Base-by-base conservation (phyloP, 768 basidiomycete species). In the Mycena chlorophos region DNA sequence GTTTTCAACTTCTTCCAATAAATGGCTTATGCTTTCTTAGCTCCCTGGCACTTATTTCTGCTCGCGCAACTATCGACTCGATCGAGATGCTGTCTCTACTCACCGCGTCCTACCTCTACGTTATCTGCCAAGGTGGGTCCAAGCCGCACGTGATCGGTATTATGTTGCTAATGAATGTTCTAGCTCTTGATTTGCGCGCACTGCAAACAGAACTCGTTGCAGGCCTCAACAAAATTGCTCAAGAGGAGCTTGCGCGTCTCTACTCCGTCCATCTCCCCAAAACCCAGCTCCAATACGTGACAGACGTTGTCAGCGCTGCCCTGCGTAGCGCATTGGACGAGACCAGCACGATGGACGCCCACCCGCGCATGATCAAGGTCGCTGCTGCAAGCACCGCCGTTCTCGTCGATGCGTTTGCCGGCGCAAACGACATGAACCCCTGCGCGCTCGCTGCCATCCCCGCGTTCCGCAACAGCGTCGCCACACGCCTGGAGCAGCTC, bases 181-280 rank as follows among this genome's bases (percentile, higher is more conserved):
- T 55, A 79, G 90, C 91, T n/a, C 75, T 94, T 54, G 93, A 94
- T 67, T 78, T 91, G 51, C 87, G 93, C 39, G 85, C 91, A 1
- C 62, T 93, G 53, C 87, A 91, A 63, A 66, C 73, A 54, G 87
- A 89, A 55, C 84, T 93, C 72, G 67, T 75, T 27, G 72, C 72
- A 16, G 76, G 76, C 22, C 69, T 88, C 16, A 62, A 73, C 52
- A 65, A 68, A 16, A 80, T 87, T 51, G 72, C 80, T 19, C 67
- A 69, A 23, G 75, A 83, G 50, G 81, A 86, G 63, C 72, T 89
- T 62, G 60, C 66, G 4, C 50, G 64, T 17, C 67, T 76, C 50
- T 86, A 84, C 66, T 73, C 72, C 48, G 60, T 68, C 26, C 64
- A 69, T 42, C 68, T 83, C n/a, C 66, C 74, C 6, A 55, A 64